phyloP scores from a whole-genome alignment of 2,329 filamentous ascomycete species.

The Diplodia intermedia region DNA sequence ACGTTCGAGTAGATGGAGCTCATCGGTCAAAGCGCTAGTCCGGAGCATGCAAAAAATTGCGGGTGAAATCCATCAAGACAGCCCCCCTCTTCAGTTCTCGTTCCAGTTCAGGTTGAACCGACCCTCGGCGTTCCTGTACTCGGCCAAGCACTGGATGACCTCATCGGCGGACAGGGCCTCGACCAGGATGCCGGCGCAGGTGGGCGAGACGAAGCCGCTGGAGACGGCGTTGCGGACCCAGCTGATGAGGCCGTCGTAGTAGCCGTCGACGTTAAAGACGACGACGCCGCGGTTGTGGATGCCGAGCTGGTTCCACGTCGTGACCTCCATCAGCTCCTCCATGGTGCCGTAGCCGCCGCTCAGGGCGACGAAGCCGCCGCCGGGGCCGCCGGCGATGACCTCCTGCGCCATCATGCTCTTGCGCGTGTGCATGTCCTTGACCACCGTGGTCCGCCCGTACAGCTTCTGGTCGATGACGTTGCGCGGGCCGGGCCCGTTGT shows the following conservation, averaged over 20 bases:
- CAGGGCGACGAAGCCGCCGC: slow-evolving; percentile 87
- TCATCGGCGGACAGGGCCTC: slow-evolving; percentile 76
- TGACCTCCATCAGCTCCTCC: slow-evolving; percentile 91
- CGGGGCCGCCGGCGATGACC: slow-evolving; percentile 79
- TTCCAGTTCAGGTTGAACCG: slow-evolving; percentile 85
- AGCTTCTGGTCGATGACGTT: slow-evolving; percentile 63
- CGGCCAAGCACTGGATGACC: slow-evolving; percentile 71
- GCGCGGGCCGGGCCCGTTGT: slow-evolving; percentile 50
- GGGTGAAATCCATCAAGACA: background rate
- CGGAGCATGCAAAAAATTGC: too few species aligned
- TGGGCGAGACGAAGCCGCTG: slow-evolving; percentile 76
- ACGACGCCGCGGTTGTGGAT: slow-evolving; percentile 84
- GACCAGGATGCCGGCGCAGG: slow-evolving; percentile 77
- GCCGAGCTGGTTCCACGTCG: slow-evolving; percentile 95
- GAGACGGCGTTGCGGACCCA: slow-evolving; percentile 81
- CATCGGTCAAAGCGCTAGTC: too few species aligned
- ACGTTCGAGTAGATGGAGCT: too few species aligned
- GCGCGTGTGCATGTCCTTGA: slow-evolving; percentile 93
- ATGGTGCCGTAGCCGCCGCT: slow-evolving; percentile 92
- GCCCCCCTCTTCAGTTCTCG: slow-evolving; percentile 42
- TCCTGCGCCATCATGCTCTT: slow-evolving; percentile 81
- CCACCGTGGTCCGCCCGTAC: slow-evolving; percentile 86
- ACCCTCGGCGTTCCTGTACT: slow-evolving; percentile 77
- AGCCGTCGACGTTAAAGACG: slow-evolving; percentile 85
- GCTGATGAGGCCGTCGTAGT: slow-evolving; percentile 84